Evolutionary conservation across 176 grass and related monocot species (phyloP).

Genomic region (Themeda triandra): DNA sequence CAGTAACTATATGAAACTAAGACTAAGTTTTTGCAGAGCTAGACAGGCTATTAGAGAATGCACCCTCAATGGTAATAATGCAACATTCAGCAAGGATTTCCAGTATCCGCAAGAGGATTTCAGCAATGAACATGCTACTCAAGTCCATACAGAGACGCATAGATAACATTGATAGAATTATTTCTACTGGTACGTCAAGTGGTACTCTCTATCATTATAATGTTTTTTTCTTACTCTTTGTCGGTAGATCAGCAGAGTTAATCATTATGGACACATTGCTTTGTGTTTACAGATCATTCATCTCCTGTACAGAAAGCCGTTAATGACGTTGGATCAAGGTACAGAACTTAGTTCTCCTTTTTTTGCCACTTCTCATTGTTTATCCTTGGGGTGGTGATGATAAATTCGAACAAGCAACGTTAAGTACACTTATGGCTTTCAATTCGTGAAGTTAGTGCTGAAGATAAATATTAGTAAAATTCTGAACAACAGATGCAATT

Average conservation of each 20-base stretch:
- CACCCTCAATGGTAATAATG: slow-evolving; percentile 60
- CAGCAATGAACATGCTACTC: slow-evolving; percentile 77
- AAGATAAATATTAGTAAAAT: not conserved
- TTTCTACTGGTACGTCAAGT: slow-evolving; percentile 57
- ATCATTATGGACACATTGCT: not conserved
- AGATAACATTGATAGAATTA: slow-evolving; percentile 72
- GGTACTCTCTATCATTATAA: slow-evolving; percentile 34
- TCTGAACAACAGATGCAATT: not conserved
- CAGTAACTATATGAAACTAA: not conserved
- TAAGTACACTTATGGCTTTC: not conserved
- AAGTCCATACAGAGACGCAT: slow-evolving; percentile 83
- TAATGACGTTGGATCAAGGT: slow-evolving; percentile 48
- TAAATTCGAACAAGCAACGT: slow-evolving; percentile 1
- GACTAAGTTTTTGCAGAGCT: slow-evolving; percentile 51
- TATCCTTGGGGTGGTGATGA: not conserved
- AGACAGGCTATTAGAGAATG: slow-evolving; percentile 82
- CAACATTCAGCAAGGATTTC: slow-evolving; percentile 82
- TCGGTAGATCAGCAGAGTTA: not conserved
- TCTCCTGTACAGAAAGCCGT: slow-evolving; percentile 40
- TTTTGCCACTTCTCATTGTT: not conserved
- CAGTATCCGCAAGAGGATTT: slow-evolving; percentile 71
- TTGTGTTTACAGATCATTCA: slow-evolving; percentile 33
- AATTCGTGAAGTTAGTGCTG: not conserved
- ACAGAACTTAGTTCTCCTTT: not conserved
- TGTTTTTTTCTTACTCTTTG: not conserved